Evolutionary conservation across 2,329 filamentous ascomycete genomes (phyloP).

Genomic region (Apiospora marii): DNA sequence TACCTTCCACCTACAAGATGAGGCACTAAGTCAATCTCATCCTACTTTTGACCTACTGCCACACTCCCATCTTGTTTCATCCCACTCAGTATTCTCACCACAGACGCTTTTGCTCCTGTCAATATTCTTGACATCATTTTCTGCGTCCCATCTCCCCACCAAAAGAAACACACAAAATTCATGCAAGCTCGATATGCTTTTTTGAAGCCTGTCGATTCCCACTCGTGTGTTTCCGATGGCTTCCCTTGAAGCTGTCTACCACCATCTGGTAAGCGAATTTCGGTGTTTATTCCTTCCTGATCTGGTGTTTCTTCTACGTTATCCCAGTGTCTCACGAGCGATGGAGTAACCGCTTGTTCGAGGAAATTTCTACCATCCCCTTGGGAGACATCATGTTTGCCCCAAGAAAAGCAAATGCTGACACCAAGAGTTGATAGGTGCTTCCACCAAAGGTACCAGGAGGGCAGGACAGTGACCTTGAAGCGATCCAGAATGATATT

Average conservation of each 20-base stretch:
- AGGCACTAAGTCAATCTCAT: background rate
- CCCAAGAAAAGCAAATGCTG: too few relatives aligned
- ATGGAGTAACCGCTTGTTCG: too few relatives aligned
- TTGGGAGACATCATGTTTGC: too few relatives aligned
- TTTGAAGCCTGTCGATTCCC: too few relatives aligned
- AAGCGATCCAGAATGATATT: constrained; percentile 39
- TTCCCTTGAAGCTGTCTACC: constrained; percentile 38
- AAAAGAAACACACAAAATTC: background rate
- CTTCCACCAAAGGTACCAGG: constrained; percentile 51
- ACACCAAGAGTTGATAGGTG: too few relatives aligned
- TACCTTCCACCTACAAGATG: background rate
- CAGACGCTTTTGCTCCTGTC: background rate
- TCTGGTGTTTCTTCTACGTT: too few relatives aligned
- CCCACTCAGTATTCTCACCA: background rate
- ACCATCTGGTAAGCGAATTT: constrained; percentile 47
- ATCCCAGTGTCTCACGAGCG: too few relatives aligned
- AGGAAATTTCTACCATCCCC: too few relatives aligned
- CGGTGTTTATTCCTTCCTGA: too few relatives aligned
- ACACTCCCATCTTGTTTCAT: background rate
- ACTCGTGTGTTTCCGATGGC: background rate
- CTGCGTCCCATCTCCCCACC: background rate
- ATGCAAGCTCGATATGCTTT: background rate
- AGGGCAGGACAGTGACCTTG: constrained; percentile 41
- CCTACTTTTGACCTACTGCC: background rate
- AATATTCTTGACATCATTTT: background rate